Conservation (phyloP, 257 asterid genomes). For the Capsicum chinense region DNA sequence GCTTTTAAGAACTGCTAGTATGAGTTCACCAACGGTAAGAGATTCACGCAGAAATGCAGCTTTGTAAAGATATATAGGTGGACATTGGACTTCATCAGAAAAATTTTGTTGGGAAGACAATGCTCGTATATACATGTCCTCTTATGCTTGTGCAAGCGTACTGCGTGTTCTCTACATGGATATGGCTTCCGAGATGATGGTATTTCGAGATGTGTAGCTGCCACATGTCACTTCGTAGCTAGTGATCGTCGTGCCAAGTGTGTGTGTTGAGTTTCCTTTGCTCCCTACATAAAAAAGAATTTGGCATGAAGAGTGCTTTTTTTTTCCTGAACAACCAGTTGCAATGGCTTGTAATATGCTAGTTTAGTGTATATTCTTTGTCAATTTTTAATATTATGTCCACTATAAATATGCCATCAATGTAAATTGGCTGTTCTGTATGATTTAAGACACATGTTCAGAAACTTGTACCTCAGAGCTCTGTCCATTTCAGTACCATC, state of each 20-base stretch:
- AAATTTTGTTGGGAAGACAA: background rate
- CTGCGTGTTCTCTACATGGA: slow-evolving; percentile 8
- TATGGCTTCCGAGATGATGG: background rate
- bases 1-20: slow-evolving; percentile 82
- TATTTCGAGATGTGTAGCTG: background rate
- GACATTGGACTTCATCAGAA: slow-evolving; percentile 18
- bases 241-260: background rate
- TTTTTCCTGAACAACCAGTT: slow-evolving; percentile 14
- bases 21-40: slow-evolving; percentile 58
- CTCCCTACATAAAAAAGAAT: slow-evolving; percentile 2
- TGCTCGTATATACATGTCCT: background rate
- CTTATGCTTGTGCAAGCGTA: background rate
- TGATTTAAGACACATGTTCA: background rate
- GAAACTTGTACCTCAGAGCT: background rate
- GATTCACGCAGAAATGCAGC: slow-evolving; percentile 33
- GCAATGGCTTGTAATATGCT: slow-evolving; percentile 18
- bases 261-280: slow-evolving; percentile 10
- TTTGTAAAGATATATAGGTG: slow-evolving; percentile 30
- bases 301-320: slow-evolving; percentile 3
- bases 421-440: slow-evolving; percentile 28
- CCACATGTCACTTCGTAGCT: background rate
- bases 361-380: slow-evolving; percentile 18
- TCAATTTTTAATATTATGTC: slow-evolving; percentile 11
- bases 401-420: slow-evolving; percentile 21
- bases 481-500: too few species aligned